phyloP scores from a whole-genome alignment of 2,329 filamentous ascomycete species.

The Epichloe aotearoae region DNA sequence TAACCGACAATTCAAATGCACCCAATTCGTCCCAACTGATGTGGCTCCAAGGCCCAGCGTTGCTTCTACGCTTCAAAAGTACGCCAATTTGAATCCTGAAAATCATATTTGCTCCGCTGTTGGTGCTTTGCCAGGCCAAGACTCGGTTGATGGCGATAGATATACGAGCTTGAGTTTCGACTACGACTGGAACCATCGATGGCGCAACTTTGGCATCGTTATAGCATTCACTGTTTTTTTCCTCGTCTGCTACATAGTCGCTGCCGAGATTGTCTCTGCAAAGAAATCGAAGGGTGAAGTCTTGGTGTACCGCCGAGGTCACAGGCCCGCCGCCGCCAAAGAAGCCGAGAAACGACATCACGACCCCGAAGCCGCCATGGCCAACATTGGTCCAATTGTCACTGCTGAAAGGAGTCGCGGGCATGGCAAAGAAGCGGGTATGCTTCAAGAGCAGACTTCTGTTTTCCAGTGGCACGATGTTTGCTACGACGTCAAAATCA shows the following conservation, averaged over 20 bases:
- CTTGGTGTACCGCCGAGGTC: slow-evolving; percentile 59
- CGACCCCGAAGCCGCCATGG: slow-evolving; percentile 41
- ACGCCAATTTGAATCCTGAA: slow-evolving; percentile 16
- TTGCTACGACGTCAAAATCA: slow-evolving; percentile 67
- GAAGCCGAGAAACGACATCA: slow-evolving; percentile 49
- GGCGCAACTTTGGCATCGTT: slow-evolving; percentile 61
- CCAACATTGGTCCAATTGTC: slow-evolving; percentile 33
- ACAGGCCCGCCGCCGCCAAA: slow-evolving; percentile 42
- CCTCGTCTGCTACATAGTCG: slow-evolving; percentile 46
- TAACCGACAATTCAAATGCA: slow-evolving; percentile 43
- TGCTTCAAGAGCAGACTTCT: slow-evolving; percentile 47
- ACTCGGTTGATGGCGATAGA: slow-evolving; percentile 40
- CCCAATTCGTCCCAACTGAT: slow-evolving; percentile 28
- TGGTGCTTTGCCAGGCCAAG: slow-evolving; percentile 41
- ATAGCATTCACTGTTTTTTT: slow-evolving; percentile 52
- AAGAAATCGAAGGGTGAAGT: slow-evolving; percentile 66
- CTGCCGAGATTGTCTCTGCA: slow-evolving; percentile 51
- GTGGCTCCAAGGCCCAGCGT: neutral
- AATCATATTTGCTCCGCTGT: slow-evolving; percentile 44
- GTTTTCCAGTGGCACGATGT: slow-evolving; percentile 81
- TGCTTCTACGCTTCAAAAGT: slow-evolving; percentile 9
- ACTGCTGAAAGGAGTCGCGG: slow-evolving; percentile 29
- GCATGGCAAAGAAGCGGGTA: slow-evolving; percentile 26
- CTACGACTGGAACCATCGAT: slow-evolving; percentile 47
- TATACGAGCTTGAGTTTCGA: slow-evolving; percentile 42